These are phyloP conservation scores for Aeschynomene evenia DNA, from an alignment of 306 rosid species.

Conservation along the genomic window DNA sequence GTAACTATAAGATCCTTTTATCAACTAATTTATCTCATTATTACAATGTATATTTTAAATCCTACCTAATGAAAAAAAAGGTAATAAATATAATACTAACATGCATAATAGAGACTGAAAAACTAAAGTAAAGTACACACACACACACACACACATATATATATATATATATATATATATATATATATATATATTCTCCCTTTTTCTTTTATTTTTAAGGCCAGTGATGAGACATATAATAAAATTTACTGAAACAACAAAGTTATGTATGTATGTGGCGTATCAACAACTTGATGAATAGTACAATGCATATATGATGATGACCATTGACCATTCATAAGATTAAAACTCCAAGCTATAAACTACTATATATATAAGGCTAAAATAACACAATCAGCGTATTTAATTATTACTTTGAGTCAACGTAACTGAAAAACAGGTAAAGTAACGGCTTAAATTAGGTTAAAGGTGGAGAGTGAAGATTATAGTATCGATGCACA, in stretches of 20 bases:
- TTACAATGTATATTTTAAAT: too few species aligned
- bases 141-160: too few species aligned
- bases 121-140: not conserved
- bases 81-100: not conserved
- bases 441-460: slow-evolving; percentile 24
- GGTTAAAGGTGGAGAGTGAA: slow-evolving; percentile 29
- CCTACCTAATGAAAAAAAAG: too few species aligned
- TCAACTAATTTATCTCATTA: not conserved
- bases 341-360: not conserved
- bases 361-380: not conserved
- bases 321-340: not conserved
- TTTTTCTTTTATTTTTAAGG: not conserved
- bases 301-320: too few species aligned
- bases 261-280: not conserved
- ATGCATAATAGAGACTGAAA: not conserved
- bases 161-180: too few species aligned
- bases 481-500: slow-evolving; percentile 6
- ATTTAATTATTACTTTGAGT: slow-evolving; percentile 23
- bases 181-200: not conserved
- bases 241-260: not conserved
- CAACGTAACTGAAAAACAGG: slow-evolving; percentile 38
- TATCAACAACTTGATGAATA: slow-evolving; percentile 18
- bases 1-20: not conserved
- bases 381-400: slow-evolving; percentile 13
- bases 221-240: not conserved